phyloP scores from a whole-genome alignment of 169 alveolate species.

The Cryptosporidium felis region DNA sequence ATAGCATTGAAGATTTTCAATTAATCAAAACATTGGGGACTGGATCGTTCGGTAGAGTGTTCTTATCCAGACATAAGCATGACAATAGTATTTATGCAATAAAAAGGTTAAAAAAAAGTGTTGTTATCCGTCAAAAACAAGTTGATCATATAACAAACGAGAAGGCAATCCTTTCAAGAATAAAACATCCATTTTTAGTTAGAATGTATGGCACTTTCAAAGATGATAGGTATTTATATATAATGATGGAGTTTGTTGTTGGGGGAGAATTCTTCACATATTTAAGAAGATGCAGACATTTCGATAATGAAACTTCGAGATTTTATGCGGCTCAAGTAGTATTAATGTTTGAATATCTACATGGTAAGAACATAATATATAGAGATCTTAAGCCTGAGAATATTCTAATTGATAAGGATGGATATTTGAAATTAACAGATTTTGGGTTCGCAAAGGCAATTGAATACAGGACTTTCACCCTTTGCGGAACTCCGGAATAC shows the following conservation, averaged over 20 bases:
- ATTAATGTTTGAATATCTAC: conserved; percentile 94
- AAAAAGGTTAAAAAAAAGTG: conserved; percentile 82
- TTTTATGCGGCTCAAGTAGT: conserved; percentile 95
- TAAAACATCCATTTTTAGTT: conserved; percentile 95
- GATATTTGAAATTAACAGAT: conserved; percentile 97
- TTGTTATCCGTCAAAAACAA: conserved; percentile 83
- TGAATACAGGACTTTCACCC: conserved; percentile 96
- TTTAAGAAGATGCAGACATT: conserved; percentile 89
- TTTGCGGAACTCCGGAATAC: conserved; percentile 99
- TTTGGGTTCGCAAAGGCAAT: conserved; percentile 99
- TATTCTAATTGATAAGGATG: conserved; percentile 94
- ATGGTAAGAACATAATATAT: conserved; percentile 89
- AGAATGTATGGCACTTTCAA: conserved; percentile 82
- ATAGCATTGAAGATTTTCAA: conserved; percentile 69
- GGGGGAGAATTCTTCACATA: conserved; percentile 96
- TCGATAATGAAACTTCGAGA: conserved; percentile 91
- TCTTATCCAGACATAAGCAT: conserved; percentile 82
- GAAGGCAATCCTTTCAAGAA: conserved; percentile 88
- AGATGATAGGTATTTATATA: conserved; percentile 78
- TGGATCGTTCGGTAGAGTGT: conserved; percentile 95
- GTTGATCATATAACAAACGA: conserved; percentile 96
- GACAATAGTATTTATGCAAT: conserved; percentile 78
- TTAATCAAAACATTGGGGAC: conserved; percentile 66
- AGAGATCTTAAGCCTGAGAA: conserved; percentile 97
- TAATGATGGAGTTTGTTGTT: conserved; percentile 86